phyloP scores from a whole-genome alignment of 2,329 filamentous ascomycete species.

The Fusarium sp. region DNA sequence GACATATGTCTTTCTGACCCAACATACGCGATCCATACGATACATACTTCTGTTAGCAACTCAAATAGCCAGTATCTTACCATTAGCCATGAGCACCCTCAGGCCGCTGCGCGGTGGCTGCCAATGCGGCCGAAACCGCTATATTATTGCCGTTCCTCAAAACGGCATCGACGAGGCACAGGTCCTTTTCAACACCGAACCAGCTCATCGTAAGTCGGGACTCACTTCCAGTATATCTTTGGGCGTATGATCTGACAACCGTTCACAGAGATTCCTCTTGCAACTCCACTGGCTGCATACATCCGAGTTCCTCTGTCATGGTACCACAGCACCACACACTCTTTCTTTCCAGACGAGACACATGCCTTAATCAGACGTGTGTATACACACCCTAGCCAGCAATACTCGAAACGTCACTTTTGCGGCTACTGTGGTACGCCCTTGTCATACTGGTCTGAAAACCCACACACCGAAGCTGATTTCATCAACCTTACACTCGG shows the following conservation, averaged over 20 bases:
- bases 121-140: conserved; percentile 87
- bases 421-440: conserved; percentile 94
- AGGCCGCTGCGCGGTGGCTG: conserved; percentile 80
- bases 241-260: conserved; percentile 24
- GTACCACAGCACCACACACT: conserved; percentile 81
- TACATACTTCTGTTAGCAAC: neutral
- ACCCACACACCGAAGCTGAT: conserved; percentile 76
- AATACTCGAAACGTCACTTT: conserved; percentile 78
- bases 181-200: conserved; percentile 81
- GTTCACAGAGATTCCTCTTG: conserved; percentile 71
- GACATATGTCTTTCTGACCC: too few species aligned
- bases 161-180: conserved; percentile 68
- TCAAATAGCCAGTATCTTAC: conserved; percentile 1
- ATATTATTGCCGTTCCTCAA: conserved; percentile 78
- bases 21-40: neutral
- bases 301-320: conserved; percentile 84
- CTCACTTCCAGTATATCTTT: neutral
- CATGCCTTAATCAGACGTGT: conserved; percentile 74
- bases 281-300: conserved; percentile 81
- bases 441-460: conserved; percentile 85
- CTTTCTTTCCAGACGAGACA: conserved; percentile 84
- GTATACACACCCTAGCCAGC: conserved; percentile 72
- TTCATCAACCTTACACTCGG: conserved; percentile 87
- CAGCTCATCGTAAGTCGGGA: conserved; percentile 75
- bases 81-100: conserved; percentile 59